Evolutionary conservation across 805 yeast species (phyloP).

Genomic region (Torulaspora microellipsoides): DNA sequence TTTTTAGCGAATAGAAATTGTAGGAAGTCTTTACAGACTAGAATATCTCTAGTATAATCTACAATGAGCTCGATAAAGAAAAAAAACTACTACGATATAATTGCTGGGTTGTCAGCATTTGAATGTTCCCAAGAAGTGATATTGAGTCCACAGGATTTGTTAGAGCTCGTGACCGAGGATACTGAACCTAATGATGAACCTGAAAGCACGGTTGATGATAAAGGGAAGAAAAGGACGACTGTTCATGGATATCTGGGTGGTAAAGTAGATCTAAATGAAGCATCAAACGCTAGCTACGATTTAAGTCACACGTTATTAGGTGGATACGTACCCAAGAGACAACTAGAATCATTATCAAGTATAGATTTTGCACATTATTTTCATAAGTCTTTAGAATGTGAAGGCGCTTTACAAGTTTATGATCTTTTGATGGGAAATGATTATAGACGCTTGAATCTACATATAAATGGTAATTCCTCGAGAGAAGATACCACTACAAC

Average conservation of each 20-base stretch:
- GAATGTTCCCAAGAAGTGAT: constrained; percentile 30
- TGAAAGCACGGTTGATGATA: constrained; percentile 18
- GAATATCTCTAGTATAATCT: no score
- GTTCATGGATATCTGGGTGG: constrained; percentile 34
- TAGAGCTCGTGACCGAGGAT: constrained; percentile 27
- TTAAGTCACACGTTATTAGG: constrained; percentile 32
- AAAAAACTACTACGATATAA: constrained; percentile 29
- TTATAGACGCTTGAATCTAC: constrained; percentile 7
- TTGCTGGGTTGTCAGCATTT: constrained; percentile 30
- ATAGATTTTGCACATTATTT: constrained; percentile 34
- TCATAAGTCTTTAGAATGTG: constrained; percentile 29
- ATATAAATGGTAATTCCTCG: constrained; percentile 1
- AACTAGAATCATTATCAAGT: constrained; percentile 31
- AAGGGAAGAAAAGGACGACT: constrained; percentile 15
- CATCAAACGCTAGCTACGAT: constrained; percentile 25
- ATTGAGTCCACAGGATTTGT: constrained; percentile 24
- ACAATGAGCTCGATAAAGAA: constrained; percentile 6
- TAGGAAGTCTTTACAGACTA: neutral
- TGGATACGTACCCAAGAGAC: constrained; percentile 32
- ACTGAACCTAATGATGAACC: constrained; percentile 21
- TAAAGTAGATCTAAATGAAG: constrained; percentile 24
- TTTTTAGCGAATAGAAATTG: no score
- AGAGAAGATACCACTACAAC: neutral
- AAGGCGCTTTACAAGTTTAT: constrained; percentile 26
- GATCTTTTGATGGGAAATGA: constrained; percentile 21